These are phyloP conservation scores for Tolypocladium guangdongense DNA, from an alignment of 2,329 filamentous ascomycete genomes.

Conservation along the genomic window DNA sequence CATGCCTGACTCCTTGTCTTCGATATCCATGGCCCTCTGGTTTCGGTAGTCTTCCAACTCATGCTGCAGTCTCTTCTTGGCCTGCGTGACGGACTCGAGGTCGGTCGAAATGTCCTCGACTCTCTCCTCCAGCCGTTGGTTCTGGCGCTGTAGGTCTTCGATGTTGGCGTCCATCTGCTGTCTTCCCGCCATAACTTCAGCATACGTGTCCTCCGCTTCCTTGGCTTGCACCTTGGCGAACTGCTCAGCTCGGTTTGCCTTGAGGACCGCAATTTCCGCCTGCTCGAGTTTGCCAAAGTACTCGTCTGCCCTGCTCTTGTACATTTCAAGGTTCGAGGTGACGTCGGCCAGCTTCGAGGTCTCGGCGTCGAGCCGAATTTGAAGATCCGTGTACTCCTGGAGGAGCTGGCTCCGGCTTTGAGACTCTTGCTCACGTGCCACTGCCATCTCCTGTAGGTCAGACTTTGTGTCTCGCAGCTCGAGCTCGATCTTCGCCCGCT, in stretches of 20 bases:
- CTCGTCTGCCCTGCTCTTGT: constrained; percentile 87
- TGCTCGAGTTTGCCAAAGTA: constrained; percentile 97
- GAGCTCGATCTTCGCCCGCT: constrained; percentile 68
- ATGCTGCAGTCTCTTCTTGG: constrained; percentile 90
- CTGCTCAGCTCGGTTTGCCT: constrained; percentile 82
- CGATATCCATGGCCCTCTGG: constrained; percentile 89
- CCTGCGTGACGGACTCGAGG: constrained; percentile 71
- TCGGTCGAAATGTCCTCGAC: constrained; percentile 88
- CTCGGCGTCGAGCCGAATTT: constrained; percentile 86
- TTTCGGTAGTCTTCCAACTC: constrained; percentile 96
- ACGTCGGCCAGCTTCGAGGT: constrained; percentile 77
- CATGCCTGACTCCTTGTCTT: constrained; percentile 91
- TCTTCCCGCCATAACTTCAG: constrained; percentile 81
- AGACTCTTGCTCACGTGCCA: constrained; percentile 74
- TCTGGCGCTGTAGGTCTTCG: constrained; percentile 82
- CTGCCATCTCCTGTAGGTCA: constrained; percentile 70
- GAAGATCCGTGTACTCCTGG: constrained; percentile 85
- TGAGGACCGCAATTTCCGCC: constrained; percentile 89
- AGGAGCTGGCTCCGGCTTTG: constrained; percentile 81
- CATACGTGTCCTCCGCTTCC: constrained; percentile 86
- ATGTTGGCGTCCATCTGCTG: constrained; percentile 80
- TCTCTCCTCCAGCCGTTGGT: constrained; percentile 81
- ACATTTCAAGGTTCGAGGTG: constrained; percentile 71
- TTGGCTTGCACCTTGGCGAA: constrained; percentile 84
- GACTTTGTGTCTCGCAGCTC: constrained; percentile 76